Evolutionary conservation across 139 green algal genomes (phyloP).

Genomic region (Mesostigma viride): DNA sequence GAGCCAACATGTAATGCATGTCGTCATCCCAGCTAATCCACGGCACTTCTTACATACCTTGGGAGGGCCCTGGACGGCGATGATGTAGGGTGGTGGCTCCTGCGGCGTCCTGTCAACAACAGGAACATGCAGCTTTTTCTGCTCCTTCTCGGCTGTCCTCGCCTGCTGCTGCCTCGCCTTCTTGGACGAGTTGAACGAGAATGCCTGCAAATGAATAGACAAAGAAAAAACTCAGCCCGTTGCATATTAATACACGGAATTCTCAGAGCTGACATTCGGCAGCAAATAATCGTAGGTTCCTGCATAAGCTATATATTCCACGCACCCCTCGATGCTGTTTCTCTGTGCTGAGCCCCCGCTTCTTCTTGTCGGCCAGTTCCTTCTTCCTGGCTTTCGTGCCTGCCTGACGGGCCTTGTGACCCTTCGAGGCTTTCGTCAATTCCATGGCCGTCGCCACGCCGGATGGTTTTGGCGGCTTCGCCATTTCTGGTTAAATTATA

Average conservation of each 20-base stretch:
- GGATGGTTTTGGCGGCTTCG: too few relatives aligned
- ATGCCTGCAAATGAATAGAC: conserved; percentile 22
- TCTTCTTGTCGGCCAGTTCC: conserved; percentile 30
- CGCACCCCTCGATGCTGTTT: conserved; percentile 7
- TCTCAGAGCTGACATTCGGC: background rate
- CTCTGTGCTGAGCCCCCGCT: conserved; percentile 7
- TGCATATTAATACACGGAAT: background rate
- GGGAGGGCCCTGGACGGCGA: conserved; percentile 89
- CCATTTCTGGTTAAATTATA: too few relatives aligned
- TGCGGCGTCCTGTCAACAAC: conserved; percentile 41
- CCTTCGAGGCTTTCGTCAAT: too few relatives aligned
- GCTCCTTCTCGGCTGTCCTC: conserved; percentile 74
- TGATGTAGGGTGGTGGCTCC: conserved; percentile 81
- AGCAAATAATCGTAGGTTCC: conserved; percentile 6
- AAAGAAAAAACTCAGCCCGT: background rate
- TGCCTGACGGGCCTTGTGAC: conserved; percentile 13
- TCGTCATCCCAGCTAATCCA: too few relatives aligned
- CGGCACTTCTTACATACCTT: too few relatives aligned
- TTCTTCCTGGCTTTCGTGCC: conserved; percentile 33
- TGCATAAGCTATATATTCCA: conserved; percentile 11
- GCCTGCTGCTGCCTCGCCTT: conserved; percentile 50
- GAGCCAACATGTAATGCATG: too few relatives aligned
- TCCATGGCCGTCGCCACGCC: too few relatives aligned
- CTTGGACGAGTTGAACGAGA: conserved; percentile 19
- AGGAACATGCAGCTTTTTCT: conserved; percentile 68